Base-by-base conservation (phyloP, 1,284 basidiomycete genomes). In the Sanguinoderma infundibulare region DNA sequence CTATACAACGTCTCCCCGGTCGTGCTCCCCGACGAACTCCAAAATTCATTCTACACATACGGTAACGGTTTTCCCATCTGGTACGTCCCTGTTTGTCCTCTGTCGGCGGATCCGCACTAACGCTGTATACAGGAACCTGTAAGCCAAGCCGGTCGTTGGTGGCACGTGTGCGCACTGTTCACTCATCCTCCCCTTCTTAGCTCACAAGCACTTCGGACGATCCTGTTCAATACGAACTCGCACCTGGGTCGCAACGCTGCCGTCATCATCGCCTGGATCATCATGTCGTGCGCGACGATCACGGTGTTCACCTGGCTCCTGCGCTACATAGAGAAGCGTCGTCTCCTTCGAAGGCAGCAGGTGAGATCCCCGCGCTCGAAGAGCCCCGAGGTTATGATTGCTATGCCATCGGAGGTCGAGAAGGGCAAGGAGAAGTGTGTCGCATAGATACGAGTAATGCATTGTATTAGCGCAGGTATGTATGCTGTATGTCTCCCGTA, bases 221-320 rank as follows among this genome's bases (percentile, higher is more conserved):
- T 85, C 71, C 77, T 84, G 63, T 83, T 85, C 77, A 69, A 82
- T 68, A 83, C 81, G 7, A 74, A 77, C 57, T 78, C 78, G 62
- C 71, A 78, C 36, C 73, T 84, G 17, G 81, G 74, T 6, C 63
- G 67, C 42, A 81, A 81, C 68, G 73, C 79, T 8, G 82, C 79
- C 9, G 78, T 85, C 60, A 74, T 84, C 28, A 52, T 84, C 47
- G 79, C 73, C 0, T 85, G 82, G 82, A 71, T 78, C 34, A 70
- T 68, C 15, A 53, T 83, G 39, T 73, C 77, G 20, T 70, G 67
- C 60, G 70, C 77, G 57, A 82, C 81, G 17, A 72, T 81, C 15
- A 53, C 75, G 0, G 44, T 78, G 2, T 77, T 80, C 51, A 81
- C 80, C 3, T 79, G 73, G 72, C 58, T 78, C n/a, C 74, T 75